Evolutionary conservation across 257 asterid species (phyloP).

Genomic region (Coffea canephora): DNA sequence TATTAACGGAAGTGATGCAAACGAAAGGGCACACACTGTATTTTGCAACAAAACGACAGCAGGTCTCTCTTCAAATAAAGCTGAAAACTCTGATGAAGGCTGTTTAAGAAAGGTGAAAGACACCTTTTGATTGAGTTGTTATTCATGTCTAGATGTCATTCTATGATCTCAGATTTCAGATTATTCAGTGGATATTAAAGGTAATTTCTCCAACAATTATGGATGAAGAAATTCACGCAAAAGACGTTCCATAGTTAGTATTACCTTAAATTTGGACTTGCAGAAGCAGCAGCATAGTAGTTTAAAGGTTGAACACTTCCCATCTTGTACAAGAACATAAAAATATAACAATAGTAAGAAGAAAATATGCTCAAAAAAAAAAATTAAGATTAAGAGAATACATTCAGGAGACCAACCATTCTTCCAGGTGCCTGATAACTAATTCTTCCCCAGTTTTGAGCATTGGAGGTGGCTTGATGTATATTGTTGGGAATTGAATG

Average conservation of each 20-base stretch:
- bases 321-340: constrained; percentile 16
- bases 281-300: neutral
- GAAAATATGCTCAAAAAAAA: neutral
- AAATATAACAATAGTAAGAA: neutral
- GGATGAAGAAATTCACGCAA: neutral
- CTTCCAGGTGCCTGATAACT: constrained; percentile 13
- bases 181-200: neutral
- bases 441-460: constrained; percentile 23
- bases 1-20: no score
- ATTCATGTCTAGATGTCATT: neutral
- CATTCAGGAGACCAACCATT: neutral
- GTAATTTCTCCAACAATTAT: neutral
- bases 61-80: neutral
- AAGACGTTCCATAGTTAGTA: neutral
- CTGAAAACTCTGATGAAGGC: neutral
- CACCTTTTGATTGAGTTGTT: neutral
- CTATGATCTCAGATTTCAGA: neutral
- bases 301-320: constrained; percentile 20
- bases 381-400: neutral
- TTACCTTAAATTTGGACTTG: constrained; percentile 27
- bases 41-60: neutral
- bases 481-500: neutral
- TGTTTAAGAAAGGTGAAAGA: neutral
- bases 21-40: neutral
- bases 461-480: constrained; percentile 9